Evolutionary conservation across 352 stramenopile genomes (phyloP).

Genomic region (Pythium coloratum): DNA sequence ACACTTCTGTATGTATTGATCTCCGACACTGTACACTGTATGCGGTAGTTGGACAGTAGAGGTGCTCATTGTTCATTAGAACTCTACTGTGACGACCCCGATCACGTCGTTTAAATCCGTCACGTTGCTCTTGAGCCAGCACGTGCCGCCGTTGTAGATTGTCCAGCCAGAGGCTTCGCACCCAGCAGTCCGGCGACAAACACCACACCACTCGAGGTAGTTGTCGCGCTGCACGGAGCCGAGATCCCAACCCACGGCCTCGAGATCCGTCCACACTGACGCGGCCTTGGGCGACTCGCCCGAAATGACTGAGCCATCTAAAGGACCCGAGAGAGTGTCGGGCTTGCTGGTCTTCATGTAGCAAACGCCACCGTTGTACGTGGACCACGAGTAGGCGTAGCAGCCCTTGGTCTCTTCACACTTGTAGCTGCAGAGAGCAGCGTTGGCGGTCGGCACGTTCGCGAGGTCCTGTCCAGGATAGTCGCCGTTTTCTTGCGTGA

Average conservation of each 20-base stretch:
- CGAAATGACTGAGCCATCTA: not conserved
- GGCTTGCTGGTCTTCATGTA: not conserved
- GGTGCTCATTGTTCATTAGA: too few relatives aligned
- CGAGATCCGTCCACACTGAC: not conserved
- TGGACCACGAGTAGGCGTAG: not conserved
- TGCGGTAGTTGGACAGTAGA: too few relatives aligned
- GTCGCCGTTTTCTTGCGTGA: not conserved
- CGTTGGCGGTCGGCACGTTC: not conserved
- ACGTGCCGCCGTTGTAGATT: constrained; percentile 48
- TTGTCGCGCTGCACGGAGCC: not conserved
- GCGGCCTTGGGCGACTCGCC: not conserved
- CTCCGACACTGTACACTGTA: too few relatives aligned
- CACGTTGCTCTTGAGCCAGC: constrained; percentile 48
- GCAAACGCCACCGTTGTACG: not conserved
- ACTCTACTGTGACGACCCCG: too few relatives aligned
- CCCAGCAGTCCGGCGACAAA: not conserved
- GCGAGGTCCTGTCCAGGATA: not conserved
- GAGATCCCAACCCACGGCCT: not conserved
- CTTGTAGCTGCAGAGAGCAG: not conserved
- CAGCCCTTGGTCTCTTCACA: not conserved
- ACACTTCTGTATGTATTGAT: too few relatives aligned
- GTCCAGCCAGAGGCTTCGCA: too few relatives aligned
- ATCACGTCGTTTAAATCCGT: too few relatives aligned
- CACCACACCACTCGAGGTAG: not conserved
- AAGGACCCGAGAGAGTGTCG: not conserved